These are phyloP conservation scores for Brasilioporus rufonigricans DNA, from an alignment of 768 basidiomycete genomes.

Conservation along the genomic window DNA sequence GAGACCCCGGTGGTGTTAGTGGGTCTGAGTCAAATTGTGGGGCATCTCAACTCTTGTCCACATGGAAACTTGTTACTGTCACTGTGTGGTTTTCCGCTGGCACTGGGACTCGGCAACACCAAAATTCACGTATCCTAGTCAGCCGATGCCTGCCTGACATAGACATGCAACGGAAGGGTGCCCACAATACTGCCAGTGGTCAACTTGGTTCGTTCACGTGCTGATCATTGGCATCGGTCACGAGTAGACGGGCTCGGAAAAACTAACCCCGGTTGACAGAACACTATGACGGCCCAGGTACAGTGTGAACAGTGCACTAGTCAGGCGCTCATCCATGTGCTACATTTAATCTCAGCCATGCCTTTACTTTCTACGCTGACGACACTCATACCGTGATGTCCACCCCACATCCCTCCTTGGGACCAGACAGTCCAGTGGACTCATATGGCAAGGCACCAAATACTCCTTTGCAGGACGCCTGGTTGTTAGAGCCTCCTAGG, in stretches of 20 bases:
- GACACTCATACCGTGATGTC: constrained; percentile 1
- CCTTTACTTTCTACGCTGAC: not conserved
- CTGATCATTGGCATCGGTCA: not conserved
- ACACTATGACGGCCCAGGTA: not conserved
- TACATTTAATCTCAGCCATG: not conserved
- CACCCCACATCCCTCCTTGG: constrained; percentile 12
- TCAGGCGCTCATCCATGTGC: not conserved
- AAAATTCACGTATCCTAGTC: too few species aligned
- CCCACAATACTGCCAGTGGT: too few species aligned
- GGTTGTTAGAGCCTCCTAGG: constrained; percentile 18
- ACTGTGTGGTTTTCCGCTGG: too few species aligned
- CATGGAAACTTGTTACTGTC: too few species aligned
- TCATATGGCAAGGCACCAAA: constrained; percentile 6
- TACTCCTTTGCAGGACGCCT: constrained; percentile 8
- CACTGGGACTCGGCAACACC: too few species aligned
- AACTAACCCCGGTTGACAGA: not conserved
- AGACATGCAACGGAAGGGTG: too few species aligned
- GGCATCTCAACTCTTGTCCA: too few species aligned
- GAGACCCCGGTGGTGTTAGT: too few species aligned
- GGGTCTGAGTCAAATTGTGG: too few species aligned
- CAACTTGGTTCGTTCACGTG: too few species aligned
- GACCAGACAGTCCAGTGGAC: constrained; percentile 21
- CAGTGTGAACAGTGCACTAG: not conserved
- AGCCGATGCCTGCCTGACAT: too few species aligned
- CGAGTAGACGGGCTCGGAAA: not conserved